phyloP scores from a whole-genome alignment of 2,329 filamentous ascomycete genomes.

The Aciculosporium take region DNA sequence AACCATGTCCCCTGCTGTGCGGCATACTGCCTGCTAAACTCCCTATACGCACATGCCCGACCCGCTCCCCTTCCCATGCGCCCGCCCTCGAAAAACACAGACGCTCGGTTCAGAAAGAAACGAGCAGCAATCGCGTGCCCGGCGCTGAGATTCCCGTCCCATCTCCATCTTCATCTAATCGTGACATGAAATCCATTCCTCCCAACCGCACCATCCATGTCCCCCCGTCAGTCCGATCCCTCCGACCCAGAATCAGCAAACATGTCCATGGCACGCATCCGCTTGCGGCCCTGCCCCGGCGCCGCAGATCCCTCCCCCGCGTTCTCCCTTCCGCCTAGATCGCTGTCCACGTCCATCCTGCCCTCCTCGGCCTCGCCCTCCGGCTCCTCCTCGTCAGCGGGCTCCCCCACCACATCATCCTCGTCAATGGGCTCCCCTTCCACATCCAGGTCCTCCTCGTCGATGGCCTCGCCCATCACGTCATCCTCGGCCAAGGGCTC shows the following conservation, averaged over 20 bases:
- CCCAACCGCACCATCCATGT: too few species aligned
- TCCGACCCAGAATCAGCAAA: conserved; percentile 72
- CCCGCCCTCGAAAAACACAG: too few species aligned
- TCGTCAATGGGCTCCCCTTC: conserved; percentile 32
- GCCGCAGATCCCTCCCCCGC: conserved; percentile 19
- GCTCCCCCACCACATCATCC: conserved; percentile 25
- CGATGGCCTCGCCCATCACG: conserved; percentile 28
- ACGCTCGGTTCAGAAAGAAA: too few species aligned
- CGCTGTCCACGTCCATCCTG: conserved; percentile 13
- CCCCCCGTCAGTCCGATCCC: conserved; percentile 16
- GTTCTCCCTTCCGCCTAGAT: conserved; percentile 27
- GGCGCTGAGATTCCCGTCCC: too few species aligned
- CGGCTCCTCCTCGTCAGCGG: conserved; percentile 27
- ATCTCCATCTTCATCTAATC: too few species aligned
- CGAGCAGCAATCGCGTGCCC: too few species aligned
- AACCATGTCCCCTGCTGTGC: too few species aligned
- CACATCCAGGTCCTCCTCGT: conserved; percentile 34
- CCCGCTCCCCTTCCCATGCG: too few species aligned
- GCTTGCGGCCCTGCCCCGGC: conserved; percentile 32
- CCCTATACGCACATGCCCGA: too few species aligned
- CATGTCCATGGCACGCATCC: conserved; percentile 72
- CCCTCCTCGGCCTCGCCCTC: conserved; percentile 21
- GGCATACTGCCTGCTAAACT: too few species aligned
- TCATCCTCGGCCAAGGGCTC: conserved; percentile 29
- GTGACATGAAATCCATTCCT: too few species aligned